Evolutionary conservation across 257 asterid species (phyloP), one percentile per base, ranked within the genome.

Genomic region (Solanum chilense): DNA sequence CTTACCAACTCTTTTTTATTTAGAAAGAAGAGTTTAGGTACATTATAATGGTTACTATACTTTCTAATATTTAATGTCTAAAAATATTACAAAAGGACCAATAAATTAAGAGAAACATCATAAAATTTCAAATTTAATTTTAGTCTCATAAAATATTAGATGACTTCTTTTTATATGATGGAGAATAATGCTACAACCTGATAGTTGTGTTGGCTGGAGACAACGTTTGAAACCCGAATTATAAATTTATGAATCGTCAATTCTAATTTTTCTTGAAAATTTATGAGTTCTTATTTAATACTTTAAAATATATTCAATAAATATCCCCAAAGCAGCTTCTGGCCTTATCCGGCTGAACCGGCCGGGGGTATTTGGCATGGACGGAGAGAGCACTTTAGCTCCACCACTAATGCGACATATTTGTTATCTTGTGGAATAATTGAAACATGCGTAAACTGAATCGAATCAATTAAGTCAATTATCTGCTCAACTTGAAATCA

Each of bases 391-490:
- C 39, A 70, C 4, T 70, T 7, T 69, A 29, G 18, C 39, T 69
- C 23, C 39, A 7, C 7, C 23, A 3, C 23, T 7, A 13, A n/a
- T 25, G 5, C 5, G 9, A 64, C 4, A 5, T 66, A 14, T 1
- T 1, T 27, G 1, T 12, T 27, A 68, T 69, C 2, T 3, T 69
- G 12, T 29, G 1, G 29, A 69, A 69, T 69, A 69, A 8, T 31
- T 69, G 3, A 69, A 1, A 1, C 0, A 0, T 13, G 23, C 2
- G 1, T 29, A 31, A 29, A 1, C 0, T 6, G 3, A 0, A 1
- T 0, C 6, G n/a, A 27, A 68, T 12, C n/a, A 69, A 31, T 9
- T 7, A 31, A 69, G 7, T 1, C 2, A 33, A 31, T 6, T 35
- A 70, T 70, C 23, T n/a, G 33, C 44, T 70, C 45, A 78, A 78